Base-by-base conservation (phyloP, 106 monocot species). In the Triglochin maritima region DNA sequence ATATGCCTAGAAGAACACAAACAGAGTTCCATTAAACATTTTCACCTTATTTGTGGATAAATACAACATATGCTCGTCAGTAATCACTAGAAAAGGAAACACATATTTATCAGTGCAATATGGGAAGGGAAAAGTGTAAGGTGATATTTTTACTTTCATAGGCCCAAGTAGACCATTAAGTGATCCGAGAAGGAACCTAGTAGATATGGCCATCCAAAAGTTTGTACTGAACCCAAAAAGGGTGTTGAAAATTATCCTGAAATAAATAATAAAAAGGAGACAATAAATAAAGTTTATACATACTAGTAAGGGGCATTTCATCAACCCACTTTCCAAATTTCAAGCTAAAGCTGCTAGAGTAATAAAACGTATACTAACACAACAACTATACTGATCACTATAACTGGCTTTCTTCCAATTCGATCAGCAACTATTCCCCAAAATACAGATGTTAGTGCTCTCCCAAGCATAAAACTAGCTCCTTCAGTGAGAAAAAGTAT, bases 131-230 rank as follows among this genome's bases (percentile, higher is more conserved):
- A 29, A 29, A 29, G 29, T 29, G 29, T 29, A 29, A 29, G 29
- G 29, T 3, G 11, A 6, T n/a, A 44, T 3, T 14, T 29, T 51
- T 74, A 91, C 91, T 78, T 87, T 87, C 60, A 87, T 79, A 9
- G 91, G 79, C 7, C 82, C 91, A 64, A 91, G 76, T 60, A 87
- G 66, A 14, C 90, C 95, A 81, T 90, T 95, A 17, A 90, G 68
- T 66, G 73, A 60, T 75, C 95, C 95, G 71, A 95, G 87, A 66
- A 85, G 81, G 55, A 90, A 83, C 74, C 95, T 85, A 55, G 83
- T 90, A 29, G 68, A 59, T 69, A 95, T 85, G 65, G 90, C 95
- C 90, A 90, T 95, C 90, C 87, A 87, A 72, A 87, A 90, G 69
- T 50, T 85, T 14, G 64, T 57, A 68, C 95, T 95, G 48, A 95